A percentile compares a stretch with the other conserved stretches of the same genome.
Evolutionary conservation across 192 early-diverging fungal species (phyloP).

Genomic region (Geranomyces variabilis): DNA sequence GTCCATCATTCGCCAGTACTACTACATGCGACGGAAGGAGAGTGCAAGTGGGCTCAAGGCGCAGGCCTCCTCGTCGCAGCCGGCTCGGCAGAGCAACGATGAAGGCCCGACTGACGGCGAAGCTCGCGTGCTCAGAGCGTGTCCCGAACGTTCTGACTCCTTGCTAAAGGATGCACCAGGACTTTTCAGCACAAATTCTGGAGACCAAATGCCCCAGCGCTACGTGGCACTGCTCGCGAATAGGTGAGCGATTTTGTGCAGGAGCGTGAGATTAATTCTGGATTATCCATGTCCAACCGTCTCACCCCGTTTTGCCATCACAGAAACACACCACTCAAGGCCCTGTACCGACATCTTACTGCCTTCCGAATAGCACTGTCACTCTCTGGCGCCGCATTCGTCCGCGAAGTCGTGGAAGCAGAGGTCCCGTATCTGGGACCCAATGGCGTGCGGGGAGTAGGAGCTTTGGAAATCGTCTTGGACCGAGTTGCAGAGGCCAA

Average conservation of each 20-base stretch:
- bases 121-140: background rate
- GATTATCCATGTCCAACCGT: background rate
- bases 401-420: slow-evolving; percentile 26
- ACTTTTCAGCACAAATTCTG: background rate
- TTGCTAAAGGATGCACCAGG: background rate
- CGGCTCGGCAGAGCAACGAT: too few species aligned
- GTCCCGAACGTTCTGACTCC: slow-evolving; percentile 15
- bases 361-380: slow-evolving; percentile 35
- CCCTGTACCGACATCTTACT: slow-evolving; percentile 38
- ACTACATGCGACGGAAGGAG: slow-evolving; percentile 19
- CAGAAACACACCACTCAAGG: slow-evolving; percentile 43
- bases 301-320: background rate
- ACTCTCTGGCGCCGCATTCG: slow-evolving; percentile 21
- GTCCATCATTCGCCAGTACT: slow-evolving; percentile 33
- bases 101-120: too few species aligned
- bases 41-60: too few species aligned
- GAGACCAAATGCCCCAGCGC: slow-evolving; percentile 27
- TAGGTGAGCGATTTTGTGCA: background rate
- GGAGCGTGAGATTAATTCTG: background rate
- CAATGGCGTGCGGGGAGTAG: slow-evolving; percentile 26
- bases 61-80: too few species aligned
- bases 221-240: slow-evolving; percentile 33
- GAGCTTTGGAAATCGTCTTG: slow-evolving; percentile 33
- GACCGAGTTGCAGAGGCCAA: slow-evolving; percentile 35
- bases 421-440: slow-evolving; percentile 24